A percentile compares a stretch with the other conserved stretches of the same genome.
These are phyloP conservation scores for Rhizopogon sp. DNA, from an alignment of 768 basidiomycete species.

Conservation along the genomic window DNA sequence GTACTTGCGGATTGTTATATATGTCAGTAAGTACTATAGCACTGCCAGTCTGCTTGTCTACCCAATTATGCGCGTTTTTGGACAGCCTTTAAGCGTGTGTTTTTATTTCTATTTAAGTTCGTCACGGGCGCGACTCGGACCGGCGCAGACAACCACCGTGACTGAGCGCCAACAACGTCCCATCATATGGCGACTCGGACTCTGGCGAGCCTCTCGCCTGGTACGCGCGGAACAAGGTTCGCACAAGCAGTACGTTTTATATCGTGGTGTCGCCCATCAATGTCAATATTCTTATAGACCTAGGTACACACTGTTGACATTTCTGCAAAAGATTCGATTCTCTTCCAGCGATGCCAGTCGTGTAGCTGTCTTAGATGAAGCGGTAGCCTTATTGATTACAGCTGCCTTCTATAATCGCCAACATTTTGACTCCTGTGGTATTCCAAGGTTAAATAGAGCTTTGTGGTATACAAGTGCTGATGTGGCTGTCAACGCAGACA, in stretches of 20 bases:
- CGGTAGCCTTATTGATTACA: background rate
- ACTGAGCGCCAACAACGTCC: conserved; percentile 55
- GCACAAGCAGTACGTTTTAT: conserved; percentile 72
- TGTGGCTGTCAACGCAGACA: conserved; percentile 36
- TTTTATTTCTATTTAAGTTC: no score
- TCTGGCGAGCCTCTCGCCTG: conserved; percentile 44
- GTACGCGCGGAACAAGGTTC: conserved; percentile 92
- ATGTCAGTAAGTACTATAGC: no score
- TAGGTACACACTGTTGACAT: conserved; percentile 79
- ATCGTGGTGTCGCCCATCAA: conserved; percentile 11
- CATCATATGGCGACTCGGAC: conserved; percentile 48
- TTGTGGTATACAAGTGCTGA: background rate
- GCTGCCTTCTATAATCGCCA: conserved; percentile 58
- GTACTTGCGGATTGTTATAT: no score
- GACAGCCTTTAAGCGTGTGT: no score
- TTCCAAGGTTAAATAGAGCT: conserved; percentile 50
- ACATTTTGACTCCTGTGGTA: conserved; percentile 80
- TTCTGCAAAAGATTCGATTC: conserved; percentile 83
- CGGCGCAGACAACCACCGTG: no score
- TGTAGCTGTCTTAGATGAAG: background rate
- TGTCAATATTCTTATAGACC: conserved; percentile 37
- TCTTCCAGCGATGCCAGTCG: conserved; percentile 65
- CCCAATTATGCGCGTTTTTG: no score
- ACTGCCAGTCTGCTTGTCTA: no score
- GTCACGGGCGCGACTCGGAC: no score